Evolutionary conservation across 2,329 filamentous ascomycete species (phyloP), one percentile per base, ranked within the genome.

Genomic region (Arthrocladium fulminans): DNA sequence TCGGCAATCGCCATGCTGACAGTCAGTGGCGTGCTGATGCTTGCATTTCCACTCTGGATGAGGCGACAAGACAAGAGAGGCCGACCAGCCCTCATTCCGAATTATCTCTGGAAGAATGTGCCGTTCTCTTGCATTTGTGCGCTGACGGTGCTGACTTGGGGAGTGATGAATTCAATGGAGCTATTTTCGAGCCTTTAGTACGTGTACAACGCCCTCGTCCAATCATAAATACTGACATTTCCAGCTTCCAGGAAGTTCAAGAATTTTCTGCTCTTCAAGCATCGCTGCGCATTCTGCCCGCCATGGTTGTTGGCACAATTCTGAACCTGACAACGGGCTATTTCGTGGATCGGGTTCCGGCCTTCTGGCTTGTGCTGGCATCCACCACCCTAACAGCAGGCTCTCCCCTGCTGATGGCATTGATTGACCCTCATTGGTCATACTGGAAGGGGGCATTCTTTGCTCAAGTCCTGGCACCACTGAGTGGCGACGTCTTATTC

Each of bases 31-130:
- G 53, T 65, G 2, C 54, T 71, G 2, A 60, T 79, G 2, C 71
- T 72, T 0, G 56, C 62, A 0, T 83, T 83, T 57, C 62, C 74
- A 37, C 58, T 65, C 8, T 83, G 79, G 79, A 70, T 79, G 41
- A 66, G 68, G 9, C 64, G 66, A 2, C 75, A 74, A 42, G 72
- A 74, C 41, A 64, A 62, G 9, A 57, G 60, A 0, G 65, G 67
- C 8, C 66, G 65, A 2, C 73, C 77, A 10, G 77, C 77, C 0
- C 60, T 83, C 6, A 81, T 83, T 19, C 80, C 80, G 0, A 82
- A 83, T 58, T 73, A 71, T 0, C 62, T 83, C 0, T 83, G 80
- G 80, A 69, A 64, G n/a, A 80, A 78, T 38, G 59, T 62, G 0
- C 62, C 73, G 2, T 83, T 83, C 55, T 72, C 75, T 0, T 69